phyloP scores from a whole-genome alignment of 176 grass and related monocot species.

The Triticum monococcum region DNA sequence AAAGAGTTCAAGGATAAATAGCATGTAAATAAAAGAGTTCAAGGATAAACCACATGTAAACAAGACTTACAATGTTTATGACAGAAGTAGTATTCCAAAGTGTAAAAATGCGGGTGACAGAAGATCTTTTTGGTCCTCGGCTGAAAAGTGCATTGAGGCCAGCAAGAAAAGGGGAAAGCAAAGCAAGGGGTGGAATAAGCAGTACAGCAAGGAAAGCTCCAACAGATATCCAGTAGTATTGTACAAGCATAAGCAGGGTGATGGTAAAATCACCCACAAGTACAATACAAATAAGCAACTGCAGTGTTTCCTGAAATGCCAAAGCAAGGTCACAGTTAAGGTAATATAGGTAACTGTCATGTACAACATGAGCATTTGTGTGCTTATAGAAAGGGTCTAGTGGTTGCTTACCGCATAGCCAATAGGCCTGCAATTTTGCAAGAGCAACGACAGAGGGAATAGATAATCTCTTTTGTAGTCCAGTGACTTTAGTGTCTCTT shows the following conservation, averaged over 20 bases:
- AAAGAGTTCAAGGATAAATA: background rate
- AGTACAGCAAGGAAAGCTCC: conserved; percentile 85
- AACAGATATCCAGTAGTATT: conserved; percentile 96
- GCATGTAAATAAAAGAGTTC: background rate
- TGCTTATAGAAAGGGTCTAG: background rate
- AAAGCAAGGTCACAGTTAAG: conserved; percentile 31
- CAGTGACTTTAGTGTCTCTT: conserved; percentile 70
- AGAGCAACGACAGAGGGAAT: conserved; percentile 74
- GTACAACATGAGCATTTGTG: background rate
- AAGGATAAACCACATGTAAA: background rate
- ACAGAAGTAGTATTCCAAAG: conserved; percentile 91
- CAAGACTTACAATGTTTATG: conserved; percentile 83
- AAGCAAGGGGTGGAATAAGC: conserved; percentile 79
- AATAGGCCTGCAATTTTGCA: conserved; percentile 82
- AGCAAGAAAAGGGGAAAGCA: conserved; percentile 94
- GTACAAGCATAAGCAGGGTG: conserved; percentile 85
- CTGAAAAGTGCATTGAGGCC: conserved; percentile 97
- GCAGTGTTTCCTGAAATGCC: conserved; percentile 84
- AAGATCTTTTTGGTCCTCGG: conserved; percentile 88
- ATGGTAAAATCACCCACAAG: conserved; percentile 87
- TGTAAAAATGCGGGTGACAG: conserved; percentile 88
- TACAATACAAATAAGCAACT: conserved; percentile 81
- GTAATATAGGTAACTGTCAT: background rate
- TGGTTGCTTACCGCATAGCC: conserved; percentile 76
- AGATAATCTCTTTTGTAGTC: conserved; percentile 79